Conservation (phyloP, 2,329 filamentous ascomycete genomes). For the Tolypocladium album region DNA sequence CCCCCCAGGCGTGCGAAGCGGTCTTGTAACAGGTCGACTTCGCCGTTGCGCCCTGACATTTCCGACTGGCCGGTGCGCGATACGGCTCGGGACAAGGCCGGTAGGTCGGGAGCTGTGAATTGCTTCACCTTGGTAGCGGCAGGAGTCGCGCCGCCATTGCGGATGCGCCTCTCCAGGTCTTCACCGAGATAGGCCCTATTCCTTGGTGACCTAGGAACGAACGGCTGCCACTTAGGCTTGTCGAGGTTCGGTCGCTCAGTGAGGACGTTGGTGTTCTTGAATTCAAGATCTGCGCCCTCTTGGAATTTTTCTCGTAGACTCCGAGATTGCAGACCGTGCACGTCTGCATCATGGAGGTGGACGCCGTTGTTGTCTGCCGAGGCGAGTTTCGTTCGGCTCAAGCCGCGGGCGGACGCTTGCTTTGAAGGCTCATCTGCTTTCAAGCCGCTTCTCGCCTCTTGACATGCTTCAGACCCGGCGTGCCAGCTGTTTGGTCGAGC, state of each 20-base stretch:
- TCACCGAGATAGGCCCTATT: conserved; percentile 26
- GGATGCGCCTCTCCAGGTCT: conserved; percentile 17
- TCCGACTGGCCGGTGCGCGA: conserved; percentile 7
- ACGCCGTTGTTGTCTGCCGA: background rate
- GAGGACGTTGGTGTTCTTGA: conserved; percentile 8
- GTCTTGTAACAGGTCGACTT: conserved; percentile 34
- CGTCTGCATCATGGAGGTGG: conserved; percentile 2
- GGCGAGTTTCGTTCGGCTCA: background rate
- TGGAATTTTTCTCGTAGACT: conserved; percentile 24
- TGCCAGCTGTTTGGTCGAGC: conserved; percentile 20
- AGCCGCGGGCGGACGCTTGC: background rate
- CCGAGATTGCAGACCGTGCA: conserved; percentile 8
- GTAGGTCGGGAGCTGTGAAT: conserved; percentile 15
- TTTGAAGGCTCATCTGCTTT: conserved; percentile 1
- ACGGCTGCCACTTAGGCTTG: conserved; percentile 28
- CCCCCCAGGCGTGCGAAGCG: conserved; percentile 34
- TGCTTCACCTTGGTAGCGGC: conserved; percentile 12
- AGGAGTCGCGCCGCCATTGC: conserved; percentile 14
- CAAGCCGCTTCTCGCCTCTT: background rate
- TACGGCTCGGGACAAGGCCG: conserved; percentile 13
- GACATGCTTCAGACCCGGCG: conserved; percentile 9
- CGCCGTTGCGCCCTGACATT: conserved; percentile 15
- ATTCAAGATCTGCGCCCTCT: conserved; percentile 13
- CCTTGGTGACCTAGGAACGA: conserved; percentile 28
- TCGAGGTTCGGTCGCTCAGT: conserved; percentile 16